A percentile compares a stretch with the other conserved stretches of the same genome.
Conservation (phyloP, 331 rosid genomes). For the Pyrus hybrid region DNA sequence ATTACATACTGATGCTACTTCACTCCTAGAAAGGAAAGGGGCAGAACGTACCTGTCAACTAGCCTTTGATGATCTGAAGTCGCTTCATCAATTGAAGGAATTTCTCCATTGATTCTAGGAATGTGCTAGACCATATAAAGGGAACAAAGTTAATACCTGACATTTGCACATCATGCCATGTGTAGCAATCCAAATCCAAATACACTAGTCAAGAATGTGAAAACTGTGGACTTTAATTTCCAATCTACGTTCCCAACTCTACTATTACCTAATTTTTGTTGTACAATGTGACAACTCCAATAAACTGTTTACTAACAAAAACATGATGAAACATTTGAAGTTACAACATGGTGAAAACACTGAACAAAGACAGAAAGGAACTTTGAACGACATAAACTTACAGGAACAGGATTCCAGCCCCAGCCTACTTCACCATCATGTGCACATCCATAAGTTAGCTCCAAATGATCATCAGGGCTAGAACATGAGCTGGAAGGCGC, state of each 20-base stretch:
- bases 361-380: not conserved
- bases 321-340: not conserved
- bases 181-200: not conserved
- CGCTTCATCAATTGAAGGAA: slow-evolving; percentile 78
- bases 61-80: slow-evolving; percentile 90
- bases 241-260: not conserved
- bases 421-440: slow-evolving; percentile 45
- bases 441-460: slow-evolving; percentile 30
- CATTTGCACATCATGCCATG: not conserved
- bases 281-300: not conserved
- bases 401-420: slow-evolving; percentile 58
- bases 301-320: not conserved
- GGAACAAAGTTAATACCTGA: not conserved
- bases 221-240: not conserved
- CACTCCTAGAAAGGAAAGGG: slow-evolving; percentile 1
- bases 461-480: slow-evolving; percentile 42
- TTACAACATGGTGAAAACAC: not conserved
- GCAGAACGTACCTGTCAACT: slow-evolving; percentile 49
- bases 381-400: slow-evolving; percentile 29
- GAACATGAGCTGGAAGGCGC: slow-evolving; percentile 54
- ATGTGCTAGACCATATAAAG: slow-evolving; percentile 45
- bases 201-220: not conserved
- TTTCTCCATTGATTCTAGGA: slow-evolving; percentile 88
- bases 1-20: not conserved
- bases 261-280: not conserved